Evolutionary conservation across 768 basidiomycete genomes (phyloP).

Genomic region (Tulasnella sp.): DNA sequence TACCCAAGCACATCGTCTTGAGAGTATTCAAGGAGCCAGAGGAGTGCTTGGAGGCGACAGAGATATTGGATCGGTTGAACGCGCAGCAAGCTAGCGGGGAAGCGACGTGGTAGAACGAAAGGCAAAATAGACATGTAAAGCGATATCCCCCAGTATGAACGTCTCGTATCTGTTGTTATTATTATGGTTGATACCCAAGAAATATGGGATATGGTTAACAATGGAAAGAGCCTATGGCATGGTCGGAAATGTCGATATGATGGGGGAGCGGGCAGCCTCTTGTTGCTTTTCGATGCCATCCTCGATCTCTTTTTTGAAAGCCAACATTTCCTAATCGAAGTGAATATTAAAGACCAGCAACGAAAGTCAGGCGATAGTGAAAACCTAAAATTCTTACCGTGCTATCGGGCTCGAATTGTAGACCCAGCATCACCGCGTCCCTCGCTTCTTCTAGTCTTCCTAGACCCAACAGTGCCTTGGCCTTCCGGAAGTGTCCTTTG

Average conservation of each 20-base stretch:
- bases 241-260: background rate
- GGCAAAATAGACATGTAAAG: too few relatives aligned
- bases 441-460: conserved; percentile 60
- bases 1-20: conserved; percentile 47
- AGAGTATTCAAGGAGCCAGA: conserved; percentile 56
- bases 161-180: too few relatives aligned
- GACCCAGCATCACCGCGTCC: conserved; percentile 69
- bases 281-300: conserved; percentile 12
- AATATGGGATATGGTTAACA: too few relatives aligned
- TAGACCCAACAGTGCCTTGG: conserved; percentile 75
- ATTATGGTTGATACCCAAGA: too few relatives aligned
- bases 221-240: background rate
- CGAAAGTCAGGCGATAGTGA: background rate
- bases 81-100: background rate
- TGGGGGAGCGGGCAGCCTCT: conserved; percentile 3
- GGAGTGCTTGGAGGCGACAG: conserved; percentile 52
- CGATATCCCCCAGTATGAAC: too few relatives aligned
- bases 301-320: conserved; percentile 18
- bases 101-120: too few relatives aligned
- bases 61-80: conserved; percentile 12
- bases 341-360: background rate
- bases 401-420: conserved; percentile 73
- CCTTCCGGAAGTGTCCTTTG: conserved; percentile 93
- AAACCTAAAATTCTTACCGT: conserved; percentile 30
- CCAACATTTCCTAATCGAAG: conserved; percentile 13